Conservation (phyloP, 2,329 filamentous ascomycete species). For the Daldinia sp. region DNA sequence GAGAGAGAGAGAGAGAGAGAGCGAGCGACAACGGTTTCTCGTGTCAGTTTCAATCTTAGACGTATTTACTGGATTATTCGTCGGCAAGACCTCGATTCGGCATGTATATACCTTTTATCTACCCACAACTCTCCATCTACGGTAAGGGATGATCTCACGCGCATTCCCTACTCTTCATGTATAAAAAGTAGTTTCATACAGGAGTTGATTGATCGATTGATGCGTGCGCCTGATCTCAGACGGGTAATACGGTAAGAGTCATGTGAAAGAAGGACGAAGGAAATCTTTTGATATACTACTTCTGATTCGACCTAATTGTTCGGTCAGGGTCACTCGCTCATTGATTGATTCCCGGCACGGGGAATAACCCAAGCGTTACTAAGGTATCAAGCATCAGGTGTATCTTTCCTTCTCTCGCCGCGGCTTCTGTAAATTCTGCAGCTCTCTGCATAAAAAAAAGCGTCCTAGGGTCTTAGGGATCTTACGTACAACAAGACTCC, state of each 20-base stretch:
- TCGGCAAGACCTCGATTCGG: neutral
- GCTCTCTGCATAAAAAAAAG: neutral
- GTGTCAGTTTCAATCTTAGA: neutral
- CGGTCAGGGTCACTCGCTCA: slow-evolving; percentile 23
- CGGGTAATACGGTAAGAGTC: slow-evolving; percentile 27
- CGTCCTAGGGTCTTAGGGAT: slow-evolving; percentile 20
- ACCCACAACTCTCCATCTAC: neutral
- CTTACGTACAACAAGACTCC: slow-evolving; percentile 20
- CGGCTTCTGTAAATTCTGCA: too few relatives aligned
- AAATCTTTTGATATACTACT: neutral
- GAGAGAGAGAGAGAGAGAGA: neutral
- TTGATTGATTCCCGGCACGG: slow-evolving; percentile 12
- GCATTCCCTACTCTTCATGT: neutral
- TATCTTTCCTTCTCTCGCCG: too few relatives aligned
- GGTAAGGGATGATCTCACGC: neutral
- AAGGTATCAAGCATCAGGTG: too few relatives aligned
- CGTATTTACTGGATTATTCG: too few relatives aligned
- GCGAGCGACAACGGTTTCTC: neutral
- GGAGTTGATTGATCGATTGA: neutral
- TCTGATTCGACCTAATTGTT: slow-evolving; percentile 23
- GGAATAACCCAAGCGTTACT: slow-evolving; percentile 1
- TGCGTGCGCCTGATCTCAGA: slow-evolving; percentile 26
- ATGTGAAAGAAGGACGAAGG: slow-evolving; percentile 15
- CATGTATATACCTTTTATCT: too few relatives aligned
- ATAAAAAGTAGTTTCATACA: slow-evolving; percentile 21